phyloP scores from a whole-genome alignment of 164 flowering plant species.

The Magnolia kwangsiensis region DNA sequence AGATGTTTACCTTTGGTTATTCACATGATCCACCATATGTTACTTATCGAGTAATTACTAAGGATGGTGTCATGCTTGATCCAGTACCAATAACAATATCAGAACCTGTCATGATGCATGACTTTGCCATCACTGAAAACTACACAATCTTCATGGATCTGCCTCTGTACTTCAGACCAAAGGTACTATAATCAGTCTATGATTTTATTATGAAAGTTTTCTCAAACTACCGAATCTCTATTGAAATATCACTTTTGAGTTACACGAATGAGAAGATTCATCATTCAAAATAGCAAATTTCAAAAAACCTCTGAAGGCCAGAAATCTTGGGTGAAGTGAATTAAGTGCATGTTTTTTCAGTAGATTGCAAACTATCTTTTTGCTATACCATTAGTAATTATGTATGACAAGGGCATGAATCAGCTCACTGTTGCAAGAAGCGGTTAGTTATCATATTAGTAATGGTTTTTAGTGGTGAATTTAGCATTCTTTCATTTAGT shows the following conservation, averaged over 20 bases:
- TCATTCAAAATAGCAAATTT: not conserved
- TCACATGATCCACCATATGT: conserved; percentile 72
- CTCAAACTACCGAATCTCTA: not conserved
- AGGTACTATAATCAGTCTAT: conserved; percentile 39
- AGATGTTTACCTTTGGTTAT: conserved; percentile 97
- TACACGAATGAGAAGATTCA: not conserved
- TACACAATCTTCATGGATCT: conserved; percentile 96
- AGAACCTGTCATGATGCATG: conserved; percentile 96
- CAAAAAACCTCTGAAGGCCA: not conserved
- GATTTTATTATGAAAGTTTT: not conserved
- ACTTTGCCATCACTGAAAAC: conserved; percentile 94
- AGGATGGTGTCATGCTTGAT: conserved; percentile 89
- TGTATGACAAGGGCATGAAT: no score
- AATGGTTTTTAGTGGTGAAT: no score
- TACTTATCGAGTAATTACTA: conserved; percentile 88
- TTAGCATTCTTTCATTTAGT: no score
- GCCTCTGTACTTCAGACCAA: conserved; percentile 80
- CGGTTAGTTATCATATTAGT: no score
- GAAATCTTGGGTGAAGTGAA: not conserved
- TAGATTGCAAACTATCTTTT: no score
- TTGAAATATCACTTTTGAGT: not conserved
- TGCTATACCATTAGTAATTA: no score
- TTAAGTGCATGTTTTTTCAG: no score
- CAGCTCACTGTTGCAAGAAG: no score
- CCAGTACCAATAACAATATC: conserved; percentile 92